Conservation (phyloP, 106 monocot genomes). For the Dactylorhiza incarnata region DNA sequence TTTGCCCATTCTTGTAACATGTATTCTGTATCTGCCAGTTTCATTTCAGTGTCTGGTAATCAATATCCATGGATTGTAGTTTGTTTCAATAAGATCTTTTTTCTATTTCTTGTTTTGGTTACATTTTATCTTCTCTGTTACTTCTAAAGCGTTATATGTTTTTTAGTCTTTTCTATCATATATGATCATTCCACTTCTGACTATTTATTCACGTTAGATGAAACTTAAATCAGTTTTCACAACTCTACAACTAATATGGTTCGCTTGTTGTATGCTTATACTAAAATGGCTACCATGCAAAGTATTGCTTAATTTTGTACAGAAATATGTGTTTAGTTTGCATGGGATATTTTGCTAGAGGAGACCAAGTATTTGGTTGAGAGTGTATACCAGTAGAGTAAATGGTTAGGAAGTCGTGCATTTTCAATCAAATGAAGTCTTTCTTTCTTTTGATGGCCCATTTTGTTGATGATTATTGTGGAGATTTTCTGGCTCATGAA, state of each 20-base stretch:
- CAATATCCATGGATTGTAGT: slow-evolving; percentile 1
- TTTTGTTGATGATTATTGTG: not conserved
- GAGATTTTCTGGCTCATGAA: not conserved
- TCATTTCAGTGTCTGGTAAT: not conserved
- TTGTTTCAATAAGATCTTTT: not conserved
- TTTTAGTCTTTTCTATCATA: not conserved
- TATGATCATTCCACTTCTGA: not conserved
- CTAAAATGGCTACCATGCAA: not conserved
- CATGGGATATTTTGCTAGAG: not conserved
- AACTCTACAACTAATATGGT: not conserved
- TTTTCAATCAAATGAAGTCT: not conserved
- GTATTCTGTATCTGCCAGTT: not conserved
- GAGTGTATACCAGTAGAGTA: not conserved
- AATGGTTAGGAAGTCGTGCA: not conserved
- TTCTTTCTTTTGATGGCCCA: too few species aligned
- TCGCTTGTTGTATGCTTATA: not conserved
- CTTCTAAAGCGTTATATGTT: too few species aligned
- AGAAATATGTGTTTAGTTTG: not conserved
- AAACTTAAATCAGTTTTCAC: not conserved
- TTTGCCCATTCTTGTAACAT: not conserved
- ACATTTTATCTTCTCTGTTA: too few species aligned
- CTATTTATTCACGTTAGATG: not conserved
- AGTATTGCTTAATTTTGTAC: not conserved
- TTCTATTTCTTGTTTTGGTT: too few species aligned
- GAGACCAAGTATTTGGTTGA: not conserved